Conservation (phyloP, 2,329 filamentous ascomycete genomes). For the Escovopsis sp. region DNA sequence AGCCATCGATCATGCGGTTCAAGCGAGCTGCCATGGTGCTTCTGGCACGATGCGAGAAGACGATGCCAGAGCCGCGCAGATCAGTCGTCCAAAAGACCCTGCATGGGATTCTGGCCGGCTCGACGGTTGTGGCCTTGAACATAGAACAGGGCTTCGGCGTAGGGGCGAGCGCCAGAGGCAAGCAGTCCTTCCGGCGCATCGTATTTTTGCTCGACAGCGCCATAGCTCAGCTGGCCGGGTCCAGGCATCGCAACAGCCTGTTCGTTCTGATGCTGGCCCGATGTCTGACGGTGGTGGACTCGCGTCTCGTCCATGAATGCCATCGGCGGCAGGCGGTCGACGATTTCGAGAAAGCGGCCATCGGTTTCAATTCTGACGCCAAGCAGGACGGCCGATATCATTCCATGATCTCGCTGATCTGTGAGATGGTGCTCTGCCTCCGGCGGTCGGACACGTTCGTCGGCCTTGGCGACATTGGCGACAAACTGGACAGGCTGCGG, state of each 20-base stretch:
- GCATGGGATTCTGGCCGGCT: slow-evolving; percentile 15
- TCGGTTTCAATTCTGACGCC: slow-evolving; percentile 5
- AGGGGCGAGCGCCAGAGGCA: slow-evolving; percentile 4
- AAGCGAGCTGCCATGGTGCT: slow-evolving; percentile 10
- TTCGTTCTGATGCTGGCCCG: slow-evolving; percentile 14
- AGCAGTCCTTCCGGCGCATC: slow-evolving; percentile 10
- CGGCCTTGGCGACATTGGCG: slow-evolving; percentile 25
- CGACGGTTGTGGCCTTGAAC: slow-evolving; percentile 13
- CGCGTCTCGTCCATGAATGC: slow-evolving; percentile 2
- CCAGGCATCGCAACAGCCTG: slow-evolving; percentile 4
- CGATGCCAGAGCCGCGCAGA: slow-evolving; percentile 1
- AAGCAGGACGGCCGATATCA: slow-evolving; percentile 10
- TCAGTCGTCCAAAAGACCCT: slow-evolving; percentile 12
- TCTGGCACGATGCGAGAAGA: slow-evolving; percentile 7
- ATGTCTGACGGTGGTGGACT: slow-evolving; percentile 11
- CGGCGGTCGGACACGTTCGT: slow-evolving; percentile 24
- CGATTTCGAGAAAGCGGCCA: slow-evolving; percentile 10
- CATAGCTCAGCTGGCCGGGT: slow-evolving; percentile 7
- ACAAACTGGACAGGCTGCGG: slow-evolving; percentile 20
- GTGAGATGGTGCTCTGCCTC: slow-evolving; percentile 31
- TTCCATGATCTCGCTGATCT: slow-evolving; percentile 23
- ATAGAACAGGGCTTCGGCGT: slow-evolving; percentile 4
- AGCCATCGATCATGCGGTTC: slow-evolving; percentile 11
- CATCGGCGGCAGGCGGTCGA: slow-evolving; percentile 7
- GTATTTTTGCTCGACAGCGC: slow-evolving; percentile 13